Base-by-base conservation (phyloP, 345 rosid species). In the Excoecaria cochinchinensis region DNA sequence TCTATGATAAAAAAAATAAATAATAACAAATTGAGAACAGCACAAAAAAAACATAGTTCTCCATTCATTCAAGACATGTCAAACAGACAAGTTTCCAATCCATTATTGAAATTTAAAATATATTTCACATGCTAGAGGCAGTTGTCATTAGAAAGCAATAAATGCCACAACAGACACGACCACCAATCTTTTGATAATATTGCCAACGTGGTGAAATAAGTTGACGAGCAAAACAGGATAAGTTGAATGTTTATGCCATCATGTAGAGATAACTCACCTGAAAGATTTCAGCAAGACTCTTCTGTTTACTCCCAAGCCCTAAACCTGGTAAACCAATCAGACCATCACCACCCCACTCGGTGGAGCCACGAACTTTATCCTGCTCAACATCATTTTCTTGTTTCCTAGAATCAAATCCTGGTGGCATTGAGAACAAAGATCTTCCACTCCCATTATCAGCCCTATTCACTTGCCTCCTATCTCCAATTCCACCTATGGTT, bases 271-370 rank as follows among this genome's bases (percentile, higher is more conserved):
- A 66, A 74, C 73, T 77, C 79, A 93, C 98, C 97, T 91, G 98
- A 84, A 91, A 85, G 74, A 90, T 87, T 66, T 88, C 93, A 42
- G 93, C 91, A 75, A 91, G 80, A 78, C 94, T 89, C 84, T 88
- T 91, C 79, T 90, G 93, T 77, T 88, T 91, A 84, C 82, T 87
- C 46, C 90, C 91, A 44, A 89, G 88, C 42, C 89, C 89, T 72
- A 90, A 75, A 46, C 90, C 91, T 0, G 96, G 86, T 70, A 92
- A 82, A 58, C 98, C 95, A 82, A 88, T 87, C 66, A 94, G 83
- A 60, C 97, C 97, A 81, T 89, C 90, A 17, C 87, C 90, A 21
- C 89, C 90, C 98, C 98, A 93, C 25, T 93, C 95, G 0, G 83
- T 81, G 16, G 93, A 81, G 72, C 84, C 82, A 75, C 38, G 74